Evolutionary conservation across 179 eudicot species (phyloP).

Genomic region (Spinacia oleracea): DNA sequence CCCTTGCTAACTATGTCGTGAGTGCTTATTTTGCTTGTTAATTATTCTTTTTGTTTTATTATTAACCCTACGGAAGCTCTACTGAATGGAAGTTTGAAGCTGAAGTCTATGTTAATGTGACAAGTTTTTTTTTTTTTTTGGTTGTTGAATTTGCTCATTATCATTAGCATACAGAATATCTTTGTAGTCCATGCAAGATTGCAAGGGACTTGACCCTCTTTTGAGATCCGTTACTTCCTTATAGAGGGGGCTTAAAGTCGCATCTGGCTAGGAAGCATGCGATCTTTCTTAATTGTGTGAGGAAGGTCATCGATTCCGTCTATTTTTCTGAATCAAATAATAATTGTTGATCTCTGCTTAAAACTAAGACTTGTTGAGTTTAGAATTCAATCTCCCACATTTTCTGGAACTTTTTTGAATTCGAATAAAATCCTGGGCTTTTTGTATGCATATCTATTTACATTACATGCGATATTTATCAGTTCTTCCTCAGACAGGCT

Average conservation of each 20-base stretch:
- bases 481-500: constrained; percentile 84
- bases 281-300: neutral
- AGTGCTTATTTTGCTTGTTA: constrained; percentile 35
- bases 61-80: neutral
- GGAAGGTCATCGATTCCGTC: neutral
- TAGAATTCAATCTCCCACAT: neutral
- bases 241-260: neutral
- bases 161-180: too few species aligned
- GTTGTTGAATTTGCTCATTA: too few species aligned
- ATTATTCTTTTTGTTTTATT: neutral
- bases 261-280: neutral
- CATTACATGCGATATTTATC: constrained; percentile 34
- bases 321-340: neutral
- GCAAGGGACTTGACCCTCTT: neutral
- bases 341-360: neutral
- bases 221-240: neutral
- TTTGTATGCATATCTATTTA: neutral
- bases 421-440: neutral
- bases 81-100: constrained; percentile 9
- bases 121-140: neutral
- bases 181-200: too few species aligned
- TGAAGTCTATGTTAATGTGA: neutral
- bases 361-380: neutral
- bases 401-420: neutral
- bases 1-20: constrained; percentile 69